A percentile compares a stretch with the other conserved stretches of the same genome.
Evolutionary conservation across 495 filamentous ascomycete genomes (phyloP).

Genomic region (Talaromyces thailandensis): DNA sequence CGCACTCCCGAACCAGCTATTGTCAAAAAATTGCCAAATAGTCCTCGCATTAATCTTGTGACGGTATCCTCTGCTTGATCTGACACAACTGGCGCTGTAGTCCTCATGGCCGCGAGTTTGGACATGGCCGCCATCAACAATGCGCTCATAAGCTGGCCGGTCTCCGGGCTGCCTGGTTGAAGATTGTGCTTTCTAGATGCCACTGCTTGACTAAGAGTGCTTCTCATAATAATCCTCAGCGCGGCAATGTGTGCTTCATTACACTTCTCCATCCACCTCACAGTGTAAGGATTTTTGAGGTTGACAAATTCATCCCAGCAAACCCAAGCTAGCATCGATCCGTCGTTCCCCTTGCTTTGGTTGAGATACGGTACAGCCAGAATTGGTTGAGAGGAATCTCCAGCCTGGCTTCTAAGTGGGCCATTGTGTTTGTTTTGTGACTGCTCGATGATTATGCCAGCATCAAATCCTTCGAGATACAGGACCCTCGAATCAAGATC

Average conservation of each 20-base stretch:
- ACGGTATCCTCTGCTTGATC: conserved; percentile 15
- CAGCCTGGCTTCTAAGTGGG: background rate
- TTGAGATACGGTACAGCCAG: conserved; percentile 5
- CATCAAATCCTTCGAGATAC: conserved; percentile 6
- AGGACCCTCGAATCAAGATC: conserved; percentile 5
- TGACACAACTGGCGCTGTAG: conserved; percentile 9
- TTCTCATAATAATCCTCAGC: conserved; percentile 16
- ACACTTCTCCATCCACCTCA: conserved; percentile 21
- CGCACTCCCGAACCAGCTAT: conserved; percentile 18
- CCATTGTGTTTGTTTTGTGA: conserved; percentile 2
- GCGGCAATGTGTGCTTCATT: conserved; percentile 18
- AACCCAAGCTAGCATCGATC: conserved; percentile 22
- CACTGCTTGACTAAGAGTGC: conserved; percentile 6
- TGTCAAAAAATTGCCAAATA: conserved; percentile 20
- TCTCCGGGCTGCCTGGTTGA: conserved; percentile 4
- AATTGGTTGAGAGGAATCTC: background rate
- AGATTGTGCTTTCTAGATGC: conserved; percentile 3
- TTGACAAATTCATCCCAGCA: conserved; percentile 22
- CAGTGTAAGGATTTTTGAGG: conserved; percentile 15
- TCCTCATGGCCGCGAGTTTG: conserved; percentile 18
- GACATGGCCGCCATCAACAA: conserved; percentile 17
- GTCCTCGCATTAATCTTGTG: conserved; percentile 18
- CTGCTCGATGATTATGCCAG: conserved; percentile 5
- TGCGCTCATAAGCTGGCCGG: conserved; percentile 4
- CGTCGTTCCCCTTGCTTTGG: conserved; percentile 9